Evolutionary conservation across 208 protist genomes (phyloP), one percentile per base, ranked within the genome.

Genomic region (Trypanosoma conorhini): DNA sequence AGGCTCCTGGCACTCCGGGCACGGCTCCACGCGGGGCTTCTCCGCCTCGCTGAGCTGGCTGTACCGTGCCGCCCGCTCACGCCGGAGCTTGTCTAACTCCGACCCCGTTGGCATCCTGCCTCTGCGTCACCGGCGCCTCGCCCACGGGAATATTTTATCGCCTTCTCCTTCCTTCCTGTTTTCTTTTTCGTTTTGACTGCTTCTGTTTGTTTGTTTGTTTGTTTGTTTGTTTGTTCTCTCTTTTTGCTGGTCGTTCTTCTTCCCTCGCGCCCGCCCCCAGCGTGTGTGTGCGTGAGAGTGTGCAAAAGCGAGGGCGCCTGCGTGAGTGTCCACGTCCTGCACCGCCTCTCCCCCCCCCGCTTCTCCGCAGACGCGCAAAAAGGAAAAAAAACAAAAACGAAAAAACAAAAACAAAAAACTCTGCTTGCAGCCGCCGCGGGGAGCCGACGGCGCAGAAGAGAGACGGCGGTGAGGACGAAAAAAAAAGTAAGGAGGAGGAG

Each of bases 1-100:
- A 9, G 82, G 79, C 52, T 87, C 63, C 22, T 77, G 40, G 73
- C 92, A 97, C 28, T 81, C 65, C 8, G 70, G 31, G 70, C 92
- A 97, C 7, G 70, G 67, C 59, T 67, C 72, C 35, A 91, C 65
- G 38, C 81, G 76, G 0, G 86, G 89, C 59, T 76, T 62, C 58
- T 82, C 67, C 5, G 57, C 40, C 52, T n/a, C 51, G 5, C 55
- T 61, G 17, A 84, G 69, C 50, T 68, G 1, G 17, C 62, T 28
- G 58, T 87, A 86, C 28, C 59, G 69, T 52, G 54, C 61, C 42
- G 79, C 76, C 48, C 74, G 75, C 70, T 79, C 79, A 26, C 63
- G 67, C 31, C 76, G 74, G 19, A 90, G 54, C 51, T 73, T n/a
- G 13, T 76, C 62, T 30, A 90, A 44, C 1, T 66, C 52, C 0